Conservation (phyloP, 192 early-diverging fungal species). For the Spizellomyces sp. region DNA sequence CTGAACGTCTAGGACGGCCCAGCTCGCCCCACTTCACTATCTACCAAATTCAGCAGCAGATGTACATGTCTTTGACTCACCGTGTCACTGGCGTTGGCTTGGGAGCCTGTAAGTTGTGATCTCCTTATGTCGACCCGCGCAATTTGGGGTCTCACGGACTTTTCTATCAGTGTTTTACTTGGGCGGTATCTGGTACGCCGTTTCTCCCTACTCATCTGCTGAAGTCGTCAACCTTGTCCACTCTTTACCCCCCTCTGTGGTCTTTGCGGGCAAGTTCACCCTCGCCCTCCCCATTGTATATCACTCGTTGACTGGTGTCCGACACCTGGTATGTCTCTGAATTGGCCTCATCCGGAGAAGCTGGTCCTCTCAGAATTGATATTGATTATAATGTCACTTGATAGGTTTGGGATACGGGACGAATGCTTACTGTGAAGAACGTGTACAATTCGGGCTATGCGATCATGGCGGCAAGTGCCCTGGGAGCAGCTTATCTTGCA, state of each 20-base stretch:
- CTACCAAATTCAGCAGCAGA: conserved; percentile 90
- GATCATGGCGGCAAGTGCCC: conserved; percentile 65
- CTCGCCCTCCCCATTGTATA: conserved; percentile 75
- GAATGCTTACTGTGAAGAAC: conserved; percentile 68
- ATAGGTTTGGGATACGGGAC: conserved; percentile 81
- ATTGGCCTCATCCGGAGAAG: not conserved
- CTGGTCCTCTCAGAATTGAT: not conserved
- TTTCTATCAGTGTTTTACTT: conserved; percentile 32
- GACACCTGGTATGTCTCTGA: conserved; percentile 74
- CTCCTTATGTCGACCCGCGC: not conserved
- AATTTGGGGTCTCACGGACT: conserved; percentile 6
- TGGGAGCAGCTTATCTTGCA: conserved; percentile 31
- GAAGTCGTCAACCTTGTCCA: conserved; percentile 68
- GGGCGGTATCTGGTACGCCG: conserved; percentile 62
- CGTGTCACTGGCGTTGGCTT: conserved; percentile 78
- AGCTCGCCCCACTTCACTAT: conserved; percentile 83
- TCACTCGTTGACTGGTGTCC: conserved; percentile 83
- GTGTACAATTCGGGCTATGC: conserved; percentile 83
- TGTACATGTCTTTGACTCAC: conserved; percentile 71
- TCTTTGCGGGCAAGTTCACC: conserved; percentile 72
- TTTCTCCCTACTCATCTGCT: conserved; percentile 70
- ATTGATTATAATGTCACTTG: not conserved
- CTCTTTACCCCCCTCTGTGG: conserved; percentile 63
- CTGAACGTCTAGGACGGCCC: conserved; percentile 64
- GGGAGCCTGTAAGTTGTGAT: conserved; percentile 58